Evolutionary conservation across 2,329 filamentous ascomycete genomes (phyloP).

Genomic region (Pezicula neosporulosa): DNA sequence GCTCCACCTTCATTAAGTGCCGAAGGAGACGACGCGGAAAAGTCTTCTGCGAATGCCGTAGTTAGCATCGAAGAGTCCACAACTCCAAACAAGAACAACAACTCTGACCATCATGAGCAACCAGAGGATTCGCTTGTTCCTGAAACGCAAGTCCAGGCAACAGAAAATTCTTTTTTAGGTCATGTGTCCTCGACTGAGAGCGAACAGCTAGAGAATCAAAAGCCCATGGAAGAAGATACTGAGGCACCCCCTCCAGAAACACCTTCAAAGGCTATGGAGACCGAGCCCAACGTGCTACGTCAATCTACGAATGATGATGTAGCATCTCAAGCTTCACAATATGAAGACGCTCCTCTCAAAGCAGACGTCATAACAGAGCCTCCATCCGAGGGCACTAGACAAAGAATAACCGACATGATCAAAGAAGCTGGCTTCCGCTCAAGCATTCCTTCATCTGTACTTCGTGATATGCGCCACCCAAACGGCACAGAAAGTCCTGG

Average conservation of each 20-base stretch:
- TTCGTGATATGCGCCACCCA: constrained; percentile 20
- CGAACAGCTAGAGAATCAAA: neutral
- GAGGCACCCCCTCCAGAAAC: neutral
- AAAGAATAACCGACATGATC: constrained; percentile 42
- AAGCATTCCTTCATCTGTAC: constrained; percentile 36
- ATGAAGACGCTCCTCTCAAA: constrained; percentile 20
- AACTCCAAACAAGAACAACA: neutral
- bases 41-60: constrained; percentile 8
- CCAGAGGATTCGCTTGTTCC: neutral
- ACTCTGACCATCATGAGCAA: neutral
- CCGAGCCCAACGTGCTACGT: neutral
- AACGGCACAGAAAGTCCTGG: constrained; percentile 20
- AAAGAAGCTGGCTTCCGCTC: constrained; percentile 45
- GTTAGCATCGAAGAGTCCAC: constrained; percentile 10
- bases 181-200: neutral
- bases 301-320: constrained; percentile 6
- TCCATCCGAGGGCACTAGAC: constrained; percentile 21
- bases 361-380: constrained; percentile 23
- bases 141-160: neutral
- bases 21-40: constrained; percentile 7
- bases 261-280: neutral
- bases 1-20: constrained; percentile 22
- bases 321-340: constrained; percentile 9
- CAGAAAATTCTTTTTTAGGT: no score
- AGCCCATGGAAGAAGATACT: neutral